Base-by-base conservation (phyloP, 2,329 filamentous ascomycete genomes). In the Apiospora rasikravindrae region DNA sequence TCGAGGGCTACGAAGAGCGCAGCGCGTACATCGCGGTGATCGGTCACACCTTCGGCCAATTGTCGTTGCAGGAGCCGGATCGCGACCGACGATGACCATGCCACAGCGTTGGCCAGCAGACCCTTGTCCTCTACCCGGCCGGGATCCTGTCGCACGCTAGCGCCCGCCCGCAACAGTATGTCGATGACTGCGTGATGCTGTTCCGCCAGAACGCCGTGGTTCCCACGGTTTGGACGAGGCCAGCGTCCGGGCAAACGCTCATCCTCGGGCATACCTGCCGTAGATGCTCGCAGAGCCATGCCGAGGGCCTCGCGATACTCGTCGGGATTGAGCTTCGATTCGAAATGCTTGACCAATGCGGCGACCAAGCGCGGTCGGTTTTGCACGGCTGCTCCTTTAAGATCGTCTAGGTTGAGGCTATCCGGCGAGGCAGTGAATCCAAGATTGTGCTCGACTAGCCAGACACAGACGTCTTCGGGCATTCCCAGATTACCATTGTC, bases 131-230 rank as follows among this genome's bases (percentile, higher is more conserved):
- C 14, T 1, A 7, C 14, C 1, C 24, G 51, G 14, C 33, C 26
- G 26, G 51, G 51, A 26, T 57, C 51, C 14, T 57, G 51, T 8
- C 51, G 24, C 51, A 57, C 2, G 16, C 13, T 19, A 0, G 51
- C 51, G 26, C 51, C 51, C 26, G 51, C 51, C 1, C 4, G 2
- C 51, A 57, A 14, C 13, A 57, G 26, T 14, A 33, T 3, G 1
- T 57, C 14, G 24, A 57, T 6, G 19, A 57, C 26, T 0, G 29
- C 51, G 14, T 7, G 8, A 4, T 33, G 24, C 7, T 29, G 13
- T 13, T 11, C 26, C 11, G 16, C 1, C 5, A 24, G 1, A n/a
- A 8, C 1, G 6, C 22, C 22, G 11, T 6, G n/a, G 1, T 6
- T 2, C n/a, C 7, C 6, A 10, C 47, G 4, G 11, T 7, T 1